These are phyloP conservation scores for Simplicillium aogashimaense DNA, from an alignment of 2,329 filamentous ascomycete species.

Conservation along the genomic window DNA sequence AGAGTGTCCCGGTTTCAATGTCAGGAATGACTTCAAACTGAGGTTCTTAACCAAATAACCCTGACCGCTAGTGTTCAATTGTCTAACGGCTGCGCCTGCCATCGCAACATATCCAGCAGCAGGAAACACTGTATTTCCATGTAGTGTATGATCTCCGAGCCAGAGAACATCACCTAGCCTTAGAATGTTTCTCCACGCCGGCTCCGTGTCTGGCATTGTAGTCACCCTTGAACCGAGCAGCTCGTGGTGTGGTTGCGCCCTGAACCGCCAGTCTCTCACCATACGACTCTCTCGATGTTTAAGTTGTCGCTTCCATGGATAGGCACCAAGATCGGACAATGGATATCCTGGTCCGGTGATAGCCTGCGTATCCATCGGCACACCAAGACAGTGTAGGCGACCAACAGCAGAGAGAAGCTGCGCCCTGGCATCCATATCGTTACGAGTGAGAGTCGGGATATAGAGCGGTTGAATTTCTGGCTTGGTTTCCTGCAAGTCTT, in stretches of 20 bases:
- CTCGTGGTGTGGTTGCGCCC: constrained; percentile 24
- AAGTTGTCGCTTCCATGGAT: constrained; percentile 26
- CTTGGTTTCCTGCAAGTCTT: background rate
- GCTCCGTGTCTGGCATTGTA: constrained; percentile 13
- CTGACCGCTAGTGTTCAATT: constrained; percentile 5
- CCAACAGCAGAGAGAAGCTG: constrained; percentile 16
- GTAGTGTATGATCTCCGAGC: constrained; percentile 26
- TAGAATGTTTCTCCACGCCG: constrained; percentile 14
- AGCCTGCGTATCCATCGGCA: constrained; percentile 9
- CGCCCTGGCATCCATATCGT: constrained; percentile 6
- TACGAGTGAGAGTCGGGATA: constrained; percentile 8
- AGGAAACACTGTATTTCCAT: constrained; percentile 24
- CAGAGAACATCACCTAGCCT: constrained; percentile 16
- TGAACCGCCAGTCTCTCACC: constrained; percentile 18
- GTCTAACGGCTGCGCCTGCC: constrained; percentile 18
- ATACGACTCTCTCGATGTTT: constrained; percentile 20
- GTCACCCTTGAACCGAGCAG: constrained; percentile 21
- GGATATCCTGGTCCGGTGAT: constrained; percentile 5
- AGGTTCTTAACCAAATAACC: constrained; percentile 17
- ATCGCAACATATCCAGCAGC: constrained; percentile 24
- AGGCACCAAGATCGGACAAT: constrained; percentile 20
- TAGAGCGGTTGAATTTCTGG: constrained; percentile 6
- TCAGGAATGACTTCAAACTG: constrained; percentile 15
- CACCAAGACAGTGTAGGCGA: constrained; percentile 7
- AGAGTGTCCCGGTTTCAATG: constrained; percentile 14